These are phyloP conservation scores for Colletotrichum sp. DNA, from an alignment of 2,329 filamentous ascomycete species.

Conservation along the genomic window DNA sequence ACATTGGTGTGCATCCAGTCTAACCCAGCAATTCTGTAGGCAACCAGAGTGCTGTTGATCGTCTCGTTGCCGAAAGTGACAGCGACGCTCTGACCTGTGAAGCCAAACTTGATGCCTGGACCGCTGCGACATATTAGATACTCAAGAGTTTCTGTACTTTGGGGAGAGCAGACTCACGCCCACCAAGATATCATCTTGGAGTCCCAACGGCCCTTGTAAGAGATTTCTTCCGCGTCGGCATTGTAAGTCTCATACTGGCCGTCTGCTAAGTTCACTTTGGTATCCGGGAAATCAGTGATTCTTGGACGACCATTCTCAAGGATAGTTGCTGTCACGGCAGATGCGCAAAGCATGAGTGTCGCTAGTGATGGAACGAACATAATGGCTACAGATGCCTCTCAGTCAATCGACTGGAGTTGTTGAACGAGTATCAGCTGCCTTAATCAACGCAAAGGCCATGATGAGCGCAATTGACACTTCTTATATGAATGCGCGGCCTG, in stretches of 20 bases:
- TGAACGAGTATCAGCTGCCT: neutral
- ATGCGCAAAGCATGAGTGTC: conserved; percentile 24
- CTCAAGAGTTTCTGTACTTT: neutral
- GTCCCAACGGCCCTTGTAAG: conserved; percentile 69
- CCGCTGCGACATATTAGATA: conserved; percentile 36
- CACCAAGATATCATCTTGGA: conserved; percentile 65
- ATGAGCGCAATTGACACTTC: neutral
- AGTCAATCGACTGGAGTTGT: neutral
- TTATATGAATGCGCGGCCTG: neutral
- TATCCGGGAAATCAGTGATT: conserved; percentile 44
- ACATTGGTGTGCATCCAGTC: conserved; percentile 69
- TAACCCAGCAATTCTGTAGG: conserved; percentile 61
- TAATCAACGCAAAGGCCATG: neutral
- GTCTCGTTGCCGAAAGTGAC: conserved; percentile 60
- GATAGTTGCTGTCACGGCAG: conserved; percentile 33
- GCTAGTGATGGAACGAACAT: neutral
- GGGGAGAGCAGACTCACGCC: conserved; percentile 47
- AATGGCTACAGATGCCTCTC: neutral
- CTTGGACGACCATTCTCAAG: conserved; percentile 47
- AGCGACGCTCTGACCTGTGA: conserved; percentile 57
- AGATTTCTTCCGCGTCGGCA: conserved; percentile 57
- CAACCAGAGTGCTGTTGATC: conserved; percentile 54
- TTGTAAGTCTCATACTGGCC: conserved; percentile 49
- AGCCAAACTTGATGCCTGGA: conserved; percentile 60
- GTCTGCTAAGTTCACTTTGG: conserved; percentile 36